Evolutionary conservation across 164 flowering plant genomes (phyloP).

Genomic region (Paratinospora sagittata): DNA sequence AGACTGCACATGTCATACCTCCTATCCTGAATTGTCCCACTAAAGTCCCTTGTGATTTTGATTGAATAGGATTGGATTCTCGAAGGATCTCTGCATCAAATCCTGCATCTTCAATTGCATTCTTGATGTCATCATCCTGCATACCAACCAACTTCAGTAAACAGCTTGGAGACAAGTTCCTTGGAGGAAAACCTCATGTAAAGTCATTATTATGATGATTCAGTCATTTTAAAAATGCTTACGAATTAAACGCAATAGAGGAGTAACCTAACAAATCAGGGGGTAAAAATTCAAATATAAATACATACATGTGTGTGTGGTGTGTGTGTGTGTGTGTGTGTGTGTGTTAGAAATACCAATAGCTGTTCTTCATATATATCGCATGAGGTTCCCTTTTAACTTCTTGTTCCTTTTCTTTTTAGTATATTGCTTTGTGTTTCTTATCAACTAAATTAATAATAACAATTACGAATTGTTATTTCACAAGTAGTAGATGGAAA

Average conservation of each 20-base stretch:
- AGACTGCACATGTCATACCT: constrained; percentile 98
- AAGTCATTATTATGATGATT: not conserved
- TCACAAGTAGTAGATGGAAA: too few relatives aligned
- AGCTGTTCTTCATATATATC: not conserved
- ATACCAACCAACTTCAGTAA: not conserved
- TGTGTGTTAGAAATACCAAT: not conserved
- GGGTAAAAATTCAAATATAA: too few relatives aligned
- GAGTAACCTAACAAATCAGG: too few relatives aligned
- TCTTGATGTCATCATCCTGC: constrained; percentile 79
- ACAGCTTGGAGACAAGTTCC: not conserved
- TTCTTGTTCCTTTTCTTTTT: too few relatives aligned
- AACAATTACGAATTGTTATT: not conserved
- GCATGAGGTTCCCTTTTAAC: too few relatives aligned
- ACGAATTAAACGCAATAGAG: too few relatives aligned
- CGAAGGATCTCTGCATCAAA: constrained; percentile 88
- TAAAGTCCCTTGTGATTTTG: constrained; percentile 37
- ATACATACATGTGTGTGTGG: too few relatives aligned
- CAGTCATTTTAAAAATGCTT: not conserved
- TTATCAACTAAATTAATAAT: too few relatives aligned
- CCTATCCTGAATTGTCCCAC: constrained; percentile 87
- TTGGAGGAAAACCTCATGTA: not conserved
- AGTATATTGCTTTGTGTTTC: too few relatives aligned
- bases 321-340: too few relatives aligned
- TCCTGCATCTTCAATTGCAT: constrained; percentile 96
- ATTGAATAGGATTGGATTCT: constrained; percentile 31